Percentiles rank a stretch among this genome's conserved stretches.
phyloP scores from a whole-genome alignment of 2,329 filamentous ascomycete genomes.

The Cordyceps pruinosa region DNA sequence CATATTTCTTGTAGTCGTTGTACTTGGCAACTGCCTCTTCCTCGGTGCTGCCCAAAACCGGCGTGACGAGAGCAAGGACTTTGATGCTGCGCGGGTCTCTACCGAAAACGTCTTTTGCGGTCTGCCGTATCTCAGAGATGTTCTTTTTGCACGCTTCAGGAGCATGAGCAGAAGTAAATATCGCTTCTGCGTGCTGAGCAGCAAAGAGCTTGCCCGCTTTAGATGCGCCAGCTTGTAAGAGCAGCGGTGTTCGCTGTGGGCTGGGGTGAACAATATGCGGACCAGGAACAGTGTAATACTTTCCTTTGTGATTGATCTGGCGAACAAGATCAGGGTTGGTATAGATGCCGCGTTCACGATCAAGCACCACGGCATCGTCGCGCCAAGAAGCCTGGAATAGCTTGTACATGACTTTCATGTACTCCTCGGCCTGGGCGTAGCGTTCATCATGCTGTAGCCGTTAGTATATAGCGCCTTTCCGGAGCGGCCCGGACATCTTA shows the following conservation, averaged over 20 bases:
- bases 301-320: conserved; percentile 55
- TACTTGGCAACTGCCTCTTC: conserved; percentile 48
- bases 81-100: conserved; percentile 51
- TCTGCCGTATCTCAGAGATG: conserved; percentile 48
- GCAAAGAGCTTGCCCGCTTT: conserved; percentile 54
- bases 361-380: conserved; percentile 51
- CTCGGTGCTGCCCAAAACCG: conserved; percentile 52
- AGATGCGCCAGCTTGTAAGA: conserved; percentile 58
- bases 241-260: conserved; percentile 56
- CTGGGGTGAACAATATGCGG: conserved; percentile 55
- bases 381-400: conserved; percentile 52
- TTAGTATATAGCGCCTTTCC: background rate
- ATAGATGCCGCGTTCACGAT: conserved; percentile 45
- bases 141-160: conserved; percentile 48
- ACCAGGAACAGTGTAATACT: conserved; percentile 51
- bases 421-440: conserved; percentile 54
- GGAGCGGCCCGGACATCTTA: background rate
- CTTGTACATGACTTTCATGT: conserved; percentile 52
- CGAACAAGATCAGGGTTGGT: conserved; percentile 41
- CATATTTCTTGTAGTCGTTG: conserved; percentile 46
- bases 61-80: conserved; percentile 51
- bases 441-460: conserved; percentile 34
- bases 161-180: conserved; percentile 54
- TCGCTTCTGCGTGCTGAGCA: conserved; percentile 56
- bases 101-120: conserved; percentile 40